Conservation (phyloP, 108 stramenopile species). For the Nitzschia putrida region DNA sequence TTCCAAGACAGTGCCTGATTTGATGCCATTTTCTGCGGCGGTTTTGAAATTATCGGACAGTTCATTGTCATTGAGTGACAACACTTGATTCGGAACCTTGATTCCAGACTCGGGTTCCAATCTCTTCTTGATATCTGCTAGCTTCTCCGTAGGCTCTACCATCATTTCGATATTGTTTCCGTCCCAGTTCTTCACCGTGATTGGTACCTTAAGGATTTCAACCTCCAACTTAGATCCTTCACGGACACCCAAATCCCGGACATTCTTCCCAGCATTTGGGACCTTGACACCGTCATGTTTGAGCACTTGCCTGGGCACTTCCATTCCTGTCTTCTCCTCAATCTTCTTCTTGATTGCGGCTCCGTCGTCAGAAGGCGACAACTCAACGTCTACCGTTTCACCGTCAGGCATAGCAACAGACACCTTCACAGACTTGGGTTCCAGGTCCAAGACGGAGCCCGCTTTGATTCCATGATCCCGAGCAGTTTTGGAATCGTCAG, state of each 20-base stretch:
- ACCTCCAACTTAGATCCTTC: slow-evolving; percentile 18
- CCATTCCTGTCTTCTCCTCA: slow-evolving; percentile 18
- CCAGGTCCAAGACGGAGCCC: slow-evolving; percentile 28
- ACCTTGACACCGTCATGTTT: slow-evolving; percentile 18
- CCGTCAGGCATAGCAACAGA: slow-evolving; percentile 24
- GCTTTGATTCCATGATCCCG: slow-evolving; percentile 23
- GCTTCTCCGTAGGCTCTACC: slow-evolving; percentile 26
- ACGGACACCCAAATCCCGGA: slow-evolving; percentile 11
- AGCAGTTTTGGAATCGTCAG: slow-evolving; percentile 20
- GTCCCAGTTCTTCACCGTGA: slow-evolving; percentile 30
- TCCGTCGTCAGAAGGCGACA: slow-evolving; percentile 20
- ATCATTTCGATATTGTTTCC: slow-evolving; percentile 16
- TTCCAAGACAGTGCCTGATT: slow-evolving; percentile 9
- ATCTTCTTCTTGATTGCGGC: slow-evolving; percentile 29
- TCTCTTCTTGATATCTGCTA: slow-evolving; percentile 20
- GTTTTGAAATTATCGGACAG: slow-evolving; percentile 17
- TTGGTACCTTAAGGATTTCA: slow-evolving; percentile 23
- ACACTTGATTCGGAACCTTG: slow-evolving; percentile 37
- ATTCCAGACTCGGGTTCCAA: slow-evolving; percentile 26
- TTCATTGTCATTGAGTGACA: slow-evolving; percentile 61
- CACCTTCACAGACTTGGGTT: slow-evolving; percentile 14
- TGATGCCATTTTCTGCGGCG: slow-evolving; percentile 20
- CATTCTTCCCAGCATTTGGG: slow-evolving; percentile 12
- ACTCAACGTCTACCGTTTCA: neutral
- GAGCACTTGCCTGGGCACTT: slow-evolving; percentile 19